phyloP scores from a whole-genome alignment of 2,329 filamentous ascomycete species.

The Blumeria graminis region DNA sequence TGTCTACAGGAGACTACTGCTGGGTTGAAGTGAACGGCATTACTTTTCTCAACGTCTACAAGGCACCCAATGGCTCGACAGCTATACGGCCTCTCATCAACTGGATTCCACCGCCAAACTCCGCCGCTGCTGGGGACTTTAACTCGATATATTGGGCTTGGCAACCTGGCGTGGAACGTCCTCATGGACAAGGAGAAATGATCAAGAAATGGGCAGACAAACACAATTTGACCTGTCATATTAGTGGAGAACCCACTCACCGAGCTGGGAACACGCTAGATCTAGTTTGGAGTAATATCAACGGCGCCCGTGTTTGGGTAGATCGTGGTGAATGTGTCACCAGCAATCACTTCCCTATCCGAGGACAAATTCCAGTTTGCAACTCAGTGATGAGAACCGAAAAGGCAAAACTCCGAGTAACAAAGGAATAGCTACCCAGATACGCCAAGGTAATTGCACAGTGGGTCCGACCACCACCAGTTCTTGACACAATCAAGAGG shows the following conservation, averaged over 20 bases:
- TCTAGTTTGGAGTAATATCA: not conserved
- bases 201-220: not conserved
- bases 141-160: not conserved
- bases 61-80: not conserved
- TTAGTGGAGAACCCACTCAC: not conserved
- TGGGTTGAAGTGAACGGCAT: not conserved
- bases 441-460: not conserved
- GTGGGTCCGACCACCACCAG: not conserved
- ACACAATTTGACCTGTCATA: not conserved
- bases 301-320: not conserved
- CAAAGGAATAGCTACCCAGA: not conserved
- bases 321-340: not conserved
- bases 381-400: not conserved
- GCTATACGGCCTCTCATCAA: not conserved
- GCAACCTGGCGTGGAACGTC: not conserved
- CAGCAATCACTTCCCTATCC: not conserved
- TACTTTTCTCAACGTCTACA: not conserved
- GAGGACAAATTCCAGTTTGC: not conserved
- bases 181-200: not conserved
- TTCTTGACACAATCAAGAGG: not conserved
- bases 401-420: not conserved
- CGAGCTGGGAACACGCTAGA: not conserved
- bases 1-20: not conserved
- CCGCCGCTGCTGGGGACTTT: not conserved
- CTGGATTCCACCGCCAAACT: not conserved